phyloP scores from a whole-genome alignment of 1,284 basidiomycete species.

The Naganishia cerealis region DNA sequence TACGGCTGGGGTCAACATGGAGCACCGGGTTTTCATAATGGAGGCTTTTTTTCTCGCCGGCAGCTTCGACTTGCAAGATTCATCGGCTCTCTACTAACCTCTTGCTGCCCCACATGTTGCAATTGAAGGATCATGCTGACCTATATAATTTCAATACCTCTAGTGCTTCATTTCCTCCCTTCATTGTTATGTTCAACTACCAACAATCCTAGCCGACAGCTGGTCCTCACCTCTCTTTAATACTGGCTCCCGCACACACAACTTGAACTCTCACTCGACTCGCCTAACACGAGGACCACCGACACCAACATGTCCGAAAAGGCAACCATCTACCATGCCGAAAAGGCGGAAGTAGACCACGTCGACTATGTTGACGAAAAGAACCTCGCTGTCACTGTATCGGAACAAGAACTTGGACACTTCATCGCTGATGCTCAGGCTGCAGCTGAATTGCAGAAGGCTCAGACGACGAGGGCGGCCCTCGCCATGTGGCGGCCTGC shows the following conservation, averaged over 20 bases:
- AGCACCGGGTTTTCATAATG: constrained; percentile 2
- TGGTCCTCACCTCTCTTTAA: neutral
- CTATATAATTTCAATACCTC: constrained; percentile 1
- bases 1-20: constrained; percentile 7
- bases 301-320: constrained; percentile 10
- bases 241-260: neutral
- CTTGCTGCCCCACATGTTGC: neutral
- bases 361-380: constrained; percentile 22
- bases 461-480: constrained; percentile 36
- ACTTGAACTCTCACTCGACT: neutral
- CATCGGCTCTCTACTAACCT: neutral
- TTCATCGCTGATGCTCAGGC: constrained; percentile 36
- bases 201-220: neutral
- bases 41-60: constrained; percentile 11
- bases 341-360: constrained; percentile 8
- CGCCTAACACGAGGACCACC: neutral
- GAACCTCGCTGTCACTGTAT: constrained; percentile 4
- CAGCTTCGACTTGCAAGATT: neutral
- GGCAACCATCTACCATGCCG: constrained; percentile 13
- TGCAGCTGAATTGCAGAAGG: constrained; percentile 34
- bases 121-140: neutral
- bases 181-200: neutral
- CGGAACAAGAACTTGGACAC: constrained; percentile 31
- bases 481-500: constrained; percentile 37
- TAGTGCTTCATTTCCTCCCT: neutral